A percentile compares a stretch with the other conserved stretches of the same genome.
Evolutionary conservation across 768 basidiomycete species (phyloP).

Genomic region (Steccherinum ochraceum): DNA sequence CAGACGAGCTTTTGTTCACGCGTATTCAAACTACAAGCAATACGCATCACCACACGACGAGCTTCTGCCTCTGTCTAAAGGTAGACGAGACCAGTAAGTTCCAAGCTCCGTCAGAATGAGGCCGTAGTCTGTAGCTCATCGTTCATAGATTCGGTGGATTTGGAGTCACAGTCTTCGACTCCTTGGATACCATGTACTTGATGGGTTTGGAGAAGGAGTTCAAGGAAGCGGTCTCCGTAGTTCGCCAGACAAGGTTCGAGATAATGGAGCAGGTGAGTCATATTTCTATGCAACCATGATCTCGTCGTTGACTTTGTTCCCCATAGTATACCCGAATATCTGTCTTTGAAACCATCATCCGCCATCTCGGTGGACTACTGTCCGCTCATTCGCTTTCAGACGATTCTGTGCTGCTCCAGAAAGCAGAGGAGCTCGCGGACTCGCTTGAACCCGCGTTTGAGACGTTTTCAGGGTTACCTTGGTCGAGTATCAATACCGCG

Average conservation of each 20-base stretch:
- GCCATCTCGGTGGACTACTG: slow-evolving; percentile 85
- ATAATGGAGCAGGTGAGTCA: no score
- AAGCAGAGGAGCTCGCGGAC: slow-evolving; percentile 78
- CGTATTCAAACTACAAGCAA: slow-evolving; percentile 56
- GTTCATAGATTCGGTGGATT: no score
- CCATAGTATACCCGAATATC: no score
- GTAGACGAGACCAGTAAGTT: slow-evolving; percentile 45
- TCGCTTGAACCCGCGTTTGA: slow-evolving; percentile 82
- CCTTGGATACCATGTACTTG: slow-evolving; percentile 80
- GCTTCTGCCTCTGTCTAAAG: slow-evolving; percentile 47
- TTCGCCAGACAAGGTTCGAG: slow-evolving; percentile 72
- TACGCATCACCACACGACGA: slow-evolving; percentile 62
- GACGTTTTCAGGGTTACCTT: no score
- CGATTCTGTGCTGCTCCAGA: slow-evolving; percentile 65
- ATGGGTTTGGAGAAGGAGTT: slow-evolving; percentile 84
- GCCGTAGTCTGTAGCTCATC: no score
- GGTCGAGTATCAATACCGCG: no score
- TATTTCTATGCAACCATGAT: no score
- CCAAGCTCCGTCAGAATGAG: no score
- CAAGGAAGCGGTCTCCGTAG: no score
- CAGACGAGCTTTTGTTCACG: slow-evolving; percentile 55
- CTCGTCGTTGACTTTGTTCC: no score
- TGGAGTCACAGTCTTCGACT: slow-evolving; percentile 85
- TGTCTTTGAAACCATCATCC: slow-evolving; percentile 96
- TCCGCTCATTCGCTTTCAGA: slow-evolving; percentile 77